phyloP scores from a whole-genome alignment of 2,329 filamentous ascomycete species.

The Zymoseptoria ardabiliae region DNA sequence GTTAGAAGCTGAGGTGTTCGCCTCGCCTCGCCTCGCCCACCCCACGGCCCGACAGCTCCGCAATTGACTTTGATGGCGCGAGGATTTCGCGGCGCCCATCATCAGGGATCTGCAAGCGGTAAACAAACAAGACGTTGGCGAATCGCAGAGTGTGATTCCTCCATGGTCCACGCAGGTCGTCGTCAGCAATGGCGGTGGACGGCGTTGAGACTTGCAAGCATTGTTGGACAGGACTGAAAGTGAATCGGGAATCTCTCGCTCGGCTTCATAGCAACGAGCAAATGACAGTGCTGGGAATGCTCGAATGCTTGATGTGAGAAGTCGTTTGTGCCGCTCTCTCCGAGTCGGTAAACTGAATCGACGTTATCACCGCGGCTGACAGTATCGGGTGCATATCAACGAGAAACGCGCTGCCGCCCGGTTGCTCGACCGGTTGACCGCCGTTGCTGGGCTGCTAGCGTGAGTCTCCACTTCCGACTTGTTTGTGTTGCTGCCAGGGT shows the following conservation, averaged over 20 bases:
- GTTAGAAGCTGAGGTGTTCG: not conserved
- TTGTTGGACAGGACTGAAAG: not conserved
- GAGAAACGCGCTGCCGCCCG: not conserved
- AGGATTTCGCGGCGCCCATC: not conserved
- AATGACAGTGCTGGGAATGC: not conserved
- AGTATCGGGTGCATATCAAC: not conserved
- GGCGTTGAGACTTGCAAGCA: not conserved
- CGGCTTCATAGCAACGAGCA: not conserved
- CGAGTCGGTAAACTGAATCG: not conserved
- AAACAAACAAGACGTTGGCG: not conserved
- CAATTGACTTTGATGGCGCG: not conserved
- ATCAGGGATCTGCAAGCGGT: not conserved
- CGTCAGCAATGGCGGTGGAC: not conserved
- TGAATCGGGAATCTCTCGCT: not conserved
- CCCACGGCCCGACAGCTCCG: not conserved
- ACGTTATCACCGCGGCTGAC: not conserved
- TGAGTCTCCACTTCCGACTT: not conserved
- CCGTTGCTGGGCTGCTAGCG: not conserved
- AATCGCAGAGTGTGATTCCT: not conserved
- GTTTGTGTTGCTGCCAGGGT: not conserved
- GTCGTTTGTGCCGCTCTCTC: not conserved
- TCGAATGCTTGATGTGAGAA: not conserved
- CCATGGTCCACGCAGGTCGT: not conserved
- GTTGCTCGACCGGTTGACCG: not conserved
- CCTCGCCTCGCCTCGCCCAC: too few relatives aligned